Evolutionary conservation across 108 stramenopile species (phyloP), one percentile per base, ranked within the genome.

Genomic region (Thalassiosira profunda): DNA sequence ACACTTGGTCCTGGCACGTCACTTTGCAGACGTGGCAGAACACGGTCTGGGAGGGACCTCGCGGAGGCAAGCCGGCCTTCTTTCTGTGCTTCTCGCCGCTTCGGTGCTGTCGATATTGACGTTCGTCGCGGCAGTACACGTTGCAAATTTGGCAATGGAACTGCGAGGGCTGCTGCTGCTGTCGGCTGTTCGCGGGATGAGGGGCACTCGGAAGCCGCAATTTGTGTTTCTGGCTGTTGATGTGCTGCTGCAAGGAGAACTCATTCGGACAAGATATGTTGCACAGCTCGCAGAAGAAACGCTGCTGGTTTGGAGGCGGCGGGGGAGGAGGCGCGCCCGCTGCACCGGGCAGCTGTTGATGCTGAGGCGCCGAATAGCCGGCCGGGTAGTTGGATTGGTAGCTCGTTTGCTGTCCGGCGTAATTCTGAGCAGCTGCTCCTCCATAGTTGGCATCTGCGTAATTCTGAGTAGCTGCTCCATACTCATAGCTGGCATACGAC

Each of bases 301-400:
- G 29, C 38, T 56, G 55, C 24, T 53, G 58, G 31, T 42, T 42
- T 7, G 63, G 51, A 20, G 49, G 38, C 5, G 63, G 63, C 14
- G 63, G 63, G n/a, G 63, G 63, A 28, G 62, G 47, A 47, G 47
- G 62, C 28, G 15, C 29, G 20, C 15, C 35, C n/a, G 62, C 28
- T 17, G 29, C 15, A 21, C 44, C 44, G 20, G 20, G 14, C 1
- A 30, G 47, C 17, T 31, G 24, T 11, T 57, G 56, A 36, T 38
- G 35, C 3, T 23, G 26, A 29, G 29, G 51, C 29, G 18, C 34
- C 51, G 24, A 23, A 7, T 20, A 2, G n/a, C 30, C 30, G 49
- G 49, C 29, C 34, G 51, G 1, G 29, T 28, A 29, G 51, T 28
- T 1, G 30, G 30, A n/a, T n/a, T n/a, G n/a, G n/a, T n/a, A n/a